Evolutionary conservation across 176 grass and related monocot genomes (phyloP).

Genomic region (Aegilops umbellulata): DNA sequence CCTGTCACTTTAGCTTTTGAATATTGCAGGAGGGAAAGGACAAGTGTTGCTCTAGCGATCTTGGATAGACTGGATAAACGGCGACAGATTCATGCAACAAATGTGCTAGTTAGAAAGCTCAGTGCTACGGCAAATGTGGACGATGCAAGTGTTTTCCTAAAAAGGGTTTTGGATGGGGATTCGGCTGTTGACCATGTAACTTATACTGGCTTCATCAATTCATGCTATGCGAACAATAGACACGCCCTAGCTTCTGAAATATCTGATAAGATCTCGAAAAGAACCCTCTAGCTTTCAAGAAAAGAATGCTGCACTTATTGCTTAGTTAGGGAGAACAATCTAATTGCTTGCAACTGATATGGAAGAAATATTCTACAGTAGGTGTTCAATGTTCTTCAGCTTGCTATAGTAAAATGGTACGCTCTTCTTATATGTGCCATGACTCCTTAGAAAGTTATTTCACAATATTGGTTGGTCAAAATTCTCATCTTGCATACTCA

Average conservation of each 20-base stretch:
- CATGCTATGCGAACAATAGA: constrained; percentile 65
- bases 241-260: constrained; percentile 68
- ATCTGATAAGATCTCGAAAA: constrained; percentile 62
- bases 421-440: not conserved
- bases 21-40: constrained; percentile 62
- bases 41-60: constrained; percentile 47
- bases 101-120: constrained; percentile 77
- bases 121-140: constrained; percentile 58
- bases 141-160: constrained; percentile 64
- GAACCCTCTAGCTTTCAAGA: constrained; percentile 30
- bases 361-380: not conserved
- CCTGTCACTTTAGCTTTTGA: constrained; percentile 71
- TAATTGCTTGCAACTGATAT: not conserved
- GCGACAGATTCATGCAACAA: constrained; percentile 40
- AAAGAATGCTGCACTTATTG: constrained; percentile 32
- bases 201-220: constrained; percentile 60
- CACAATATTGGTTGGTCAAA: not conserved
- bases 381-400: not conserved
- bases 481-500: not conserved
- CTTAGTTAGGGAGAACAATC: constrained; percentile 31
- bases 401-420: not conserved
- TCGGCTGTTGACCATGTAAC: constrained; percentile 59
- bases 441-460: not conserved
- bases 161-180: constrained; percentile 56
- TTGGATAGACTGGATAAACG: constrained; percentile 71